Base-by-base conservation (phyloP, 2,329 filamentous ascomycete species). In the Penicillium concentricum region DNA sequence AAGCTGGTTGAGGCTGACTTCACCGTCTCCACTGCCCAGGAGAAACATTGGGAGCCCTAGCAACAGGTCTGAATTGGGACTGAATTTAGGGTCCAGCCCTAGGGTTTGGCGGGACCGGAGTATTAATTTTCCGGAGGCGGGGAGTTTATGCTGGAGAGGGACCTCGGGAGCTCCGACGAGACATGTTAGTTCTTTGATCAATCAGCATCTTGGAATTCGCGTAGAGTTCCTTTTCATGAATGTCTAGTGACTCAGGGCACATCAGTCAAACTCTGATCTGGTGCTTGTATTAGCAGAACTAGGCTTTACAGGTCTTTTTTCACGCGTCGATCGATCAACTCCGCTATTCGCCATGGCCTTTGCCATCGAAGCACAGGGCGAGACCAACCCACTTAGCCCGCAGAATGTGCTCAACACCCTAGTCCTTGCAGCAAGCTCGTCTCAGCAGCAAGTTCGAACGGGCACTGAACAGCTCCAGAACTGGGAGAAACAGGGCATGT, bases 351-450 rank as follows among this genome's bases (percentile, higher is more conserved):
- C 58, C 68, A 91, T 91, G 88, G 84, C 81, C 71, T 87, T 87
- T 73, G 76, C 83, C 58, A 86, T 95, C 70, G 91, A 96, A 78
- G 86, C 91, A 58, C 84, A 90, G 7, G 92, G 89, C 62, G 91
- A 94, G 77, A 88, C 91, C 43, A 91, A 82, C 64, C 89, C 89
- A 53, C 78, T 92, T 61, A 86, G 75, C 57, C 74, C 82, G 56
- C 79, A 83, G 57, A 84, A 87, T 69, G 82, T 92, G 26, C 86
- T 84, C 68, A 83, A 84, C 61, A 83, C 84, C 12, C 78, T 92
- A 52, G 78, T 86, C 59, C 79, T 83, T 54, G 87, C 87, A 34
- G 84, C 84, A 41, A 87, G 87, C 18, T 81, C 82, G 48, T 81
- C 87, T 55, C 81, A 85, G 65, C 83, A 87, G 67, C 83, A 87